Base-by-base conservation (phyloP, 2,329 filamentous ascomycete genomes). In the Dryadomyces sulphureus region DNA sequence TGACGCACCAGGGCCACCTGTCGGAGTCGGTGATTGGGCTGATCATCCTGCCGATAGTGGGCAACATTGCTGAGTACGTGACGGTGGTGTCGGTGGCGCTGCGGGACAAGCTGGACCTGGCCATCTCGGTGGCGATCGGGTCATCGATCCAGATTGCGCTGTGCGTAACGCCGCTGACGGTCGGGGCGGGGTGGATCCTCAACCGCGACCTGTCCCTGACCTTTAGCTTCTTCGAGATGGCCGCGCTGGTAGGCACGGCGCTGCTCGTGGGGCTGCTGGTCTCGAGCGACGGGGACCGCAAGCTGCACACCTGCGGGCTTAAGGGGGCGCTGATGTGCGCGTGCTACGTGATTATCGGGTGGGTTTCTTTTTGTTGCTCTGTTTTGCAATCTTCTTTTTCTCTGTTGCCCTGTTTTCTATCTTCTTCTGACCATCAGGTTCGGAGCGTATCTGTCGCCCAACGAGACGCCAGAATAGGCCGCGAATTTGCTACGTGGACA, bases 181-280 rank as follows among this genome's bases (percentile, higher is more conserved):
- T 89, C 45, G 77, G 89, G 52, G 69, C 89, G 38, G 84, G 84
- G 49, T 89, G 84, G 84, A 79, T 82, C 54, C 76, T 84, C 62
- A 71, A 71, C 43, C 66, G 72, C 50, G 67, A 77, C 17, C 81
- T 84, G 77, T 73, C 81, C 20, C 69, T 92, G 34, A 87, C 89
- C 65, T 93, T 93, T 61, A 85, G 85, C 51, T 72, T 86, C 40
- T 93, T 92, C 62, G 86, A 93, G 70, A 92, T 86, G 0, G 82
- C 92, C 22, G 84, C 82, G 48, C 74, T 93, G 56, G 92, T 92
- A 61, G 77, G 89, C 44, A 83, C 78, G 43, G 80, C 86, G 8
- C 78, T 92, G 53, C 86, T 92, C 50, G 84, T 90, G 61, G 90
- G 89, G 62, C 90, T 90, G 60, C 65, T 92, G 49, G 85, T 92